phyloP scores from a whole-genome alignment of 176 grass and related monocot genomes.

The Rhynchospora tenuis region DNA sequence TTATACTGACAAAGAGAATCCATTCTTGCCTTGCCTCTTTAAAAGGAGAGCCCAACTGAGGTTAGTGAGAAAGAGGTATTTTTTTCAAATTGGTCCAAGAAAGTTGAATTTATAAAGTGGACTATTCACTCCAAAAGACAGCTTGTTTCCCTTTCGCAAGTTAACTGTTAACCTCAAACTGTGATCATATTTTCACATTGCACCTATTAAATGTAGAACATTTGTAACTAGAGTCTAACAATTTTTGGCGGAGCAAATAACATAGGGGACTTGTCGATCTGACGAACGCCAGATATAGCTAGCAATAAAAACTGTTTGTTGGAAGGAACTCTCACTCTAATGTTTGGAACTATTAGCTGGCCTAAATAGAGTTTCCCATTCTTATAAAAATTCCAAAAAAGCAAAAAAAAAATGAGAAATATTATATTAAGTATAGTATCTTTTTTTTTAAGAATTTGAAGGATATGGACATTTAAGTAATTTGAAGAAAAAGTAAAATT shows the following conservation, averaged over 20 bases:
- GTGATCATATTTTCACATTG: not conserved
- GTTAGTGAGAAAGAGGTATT: slow-evolving; percentile 5
- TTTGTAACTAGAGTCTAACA: not conserved
- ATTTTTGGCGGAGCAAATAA: not conserved
- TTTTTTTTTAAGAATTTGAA: no score
- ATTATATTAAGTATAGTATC: no score
- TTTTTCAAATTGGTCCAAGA: slow-evolving; percentile 8
- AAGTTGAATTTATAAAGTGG: slow-evolving; percentile 3
- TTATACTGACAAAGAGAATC: slow-evolving; percentile 40
- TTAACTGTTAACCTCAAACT: not conserved
- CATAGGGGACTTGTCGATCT: no score
- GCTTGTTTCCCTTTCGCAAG: not conserved
- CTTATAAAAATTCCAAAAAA: no score
- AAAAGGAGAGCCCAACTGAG: slow-evolving; percentile 28
- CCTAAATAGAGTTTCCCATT: no score
- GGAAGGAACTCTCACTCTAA: no score
- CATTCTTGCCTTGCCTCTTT: slow-evolving; percentile 23
- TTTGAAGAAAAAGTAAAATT: no score
- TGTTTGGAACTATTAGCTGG: no score
- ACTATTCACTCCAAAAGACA: not conserved
- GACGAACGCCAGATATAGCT: no score
- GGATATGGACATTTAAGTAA: no score
- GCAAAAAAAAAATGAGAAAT: no score
- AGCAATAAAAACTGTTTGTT: no score
- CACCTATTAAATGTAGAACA: not conserved